Evolutionary conservation across 768 basidiomycete species (phyloP).

Genomic region (Boletus rubescentipes): DNA sequence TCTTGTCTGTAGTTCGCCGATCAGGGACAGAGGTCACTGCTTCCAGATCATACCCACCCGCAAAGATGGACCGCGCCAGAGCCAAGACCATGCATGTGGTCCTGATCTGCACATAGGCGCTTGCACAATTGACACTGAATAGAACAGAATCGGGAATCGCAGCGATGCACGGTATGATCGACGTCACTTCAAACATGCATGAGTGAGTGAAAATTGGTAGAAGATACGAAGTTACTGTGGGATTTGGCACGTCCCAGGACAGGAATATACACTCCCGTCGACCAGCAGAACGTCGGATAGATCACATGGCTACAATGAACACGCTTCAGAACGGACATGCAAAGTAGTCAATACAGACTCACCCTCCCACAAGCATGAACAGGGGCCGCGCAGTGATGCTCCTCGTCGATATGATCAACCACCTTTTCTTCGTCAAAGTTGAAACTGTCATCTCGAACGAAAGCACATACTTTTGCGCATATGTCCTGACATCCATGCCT

Average conservation of each 20-base stretch:
- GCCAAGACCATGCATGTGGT: conserved; percentile 55
- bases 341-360: background rate
- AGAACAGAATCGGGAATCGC: conserved; percentile 54
- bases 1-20: conserved; percentile 40
- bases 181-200: conserved; percentile 37
- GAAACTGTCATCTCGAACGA: background rate
- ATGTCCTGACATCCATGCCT: conserved; percentile 50
- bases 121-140: conserved; percentile 54
- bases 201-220: background rate
- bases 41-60: conserved; percentile 39
- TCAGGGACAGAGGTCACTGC: background rate
- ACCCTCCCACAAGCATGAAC: conserved; percentile 59
- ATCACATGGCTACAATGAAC: conserved; percentile 39
- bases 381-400: conserved; percentile 53
- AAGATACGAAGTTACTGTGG: conserved; percentile 34
- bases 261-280: conserved; percentile 37
- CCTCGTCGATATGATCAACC: conserved; percentile 45
- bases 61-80: conserved; percentile 48
- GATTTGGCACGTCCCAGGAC: conserved; percentile 42
- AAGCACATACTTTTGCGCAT: conserved; percentile 48
- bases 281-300: conserved; percentile 32
- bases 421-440: conserved; percentile 32
- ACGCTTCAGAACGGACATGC: background rate
- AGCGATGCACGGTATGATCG: conserved; percentile 46
- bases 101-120: conserved; percentile 46